phyloP scores from a whole-genome alignment of 192 early-diverging fungal species.

The Glomus cerebriforme region DNA sequence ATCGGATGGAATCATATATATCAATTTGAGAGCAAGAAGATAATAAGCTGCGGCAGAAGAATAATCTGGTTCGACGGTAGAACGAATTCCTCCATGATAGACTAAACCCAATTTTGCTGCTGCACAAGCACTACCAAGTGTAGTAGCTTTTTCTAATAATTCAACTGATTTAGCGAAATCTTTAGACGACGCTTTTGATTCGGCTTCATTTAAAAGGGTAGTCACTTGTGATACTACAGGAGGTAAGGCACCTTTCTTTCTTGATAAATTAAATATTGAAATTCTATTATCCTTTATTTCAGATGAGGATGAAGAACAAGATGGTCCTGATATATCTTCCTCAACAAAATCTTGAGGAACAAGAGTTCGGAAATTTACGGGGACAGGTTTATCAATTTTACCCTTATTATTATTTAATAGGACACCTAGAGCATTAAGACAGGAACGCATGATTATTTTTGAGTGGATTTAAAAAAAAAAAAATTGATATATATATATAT shows the following conservation, averaged over 20 bases:
- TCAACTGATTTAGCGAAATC: background rate
- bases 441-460: too few relatives aligned
- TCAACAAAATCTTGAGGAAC: background rate
- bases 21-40: background rate
- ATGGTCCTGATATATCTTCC: background rate
- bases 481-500: too few relatives aligned
- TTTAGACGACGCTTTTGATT: background rate
- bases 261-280: background rate
- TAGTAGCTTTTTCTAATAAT: background rate
- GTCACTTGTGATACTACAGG: background rate
- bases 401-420: too few relatives aligned
- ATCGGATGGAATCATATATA: background rate
- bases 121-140: background rate
- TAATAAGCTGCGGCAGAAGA: background rate
- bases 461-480: too few relatives aligned
- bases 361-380: background rate
- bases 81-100: background rate
- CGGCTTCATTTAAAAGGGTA: background rate
- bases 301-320: too few relatives aligned
- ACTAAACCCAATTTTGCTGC: slow-evolving; percentile 13
- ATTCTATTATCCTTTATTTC: background rate
- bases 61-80: background rate
- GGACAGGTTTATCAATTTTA: too few relatives aligned
- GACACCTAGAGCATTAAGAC: too few relatives aligned
- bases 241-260: background rate